A percentile compares a stretch with the other conserved stretches of the same genome.
These are phyloP conservation scores for Passiflora organensis DNA, from an alignment of 345 rosid genomes.

Conservation along the genomic window DNA sequence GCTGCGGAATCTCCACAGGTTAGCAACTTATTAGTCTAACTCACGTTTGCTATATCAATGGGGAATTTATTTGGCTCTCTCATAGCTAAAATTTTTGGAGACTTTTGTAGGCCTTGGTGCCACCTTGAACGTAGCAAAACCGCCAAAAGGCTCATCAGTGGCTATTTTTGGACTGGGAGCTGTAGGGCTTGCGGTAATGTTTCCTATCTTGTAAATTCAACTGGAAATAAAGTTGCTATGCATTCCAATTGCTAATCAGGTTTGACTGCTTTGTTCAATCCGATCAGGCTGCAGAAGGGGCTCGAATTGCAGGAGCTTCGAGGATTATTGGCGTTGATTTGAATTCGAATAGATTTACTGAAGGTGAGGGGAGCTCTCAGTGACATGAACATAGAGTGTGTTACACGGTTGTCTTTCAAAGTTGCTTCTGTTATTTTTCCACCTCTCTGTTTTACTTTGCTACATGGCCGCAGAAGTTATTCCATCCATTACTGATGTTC, in stretches of 20 bases:
- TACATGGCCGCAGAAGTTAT: not conserved
- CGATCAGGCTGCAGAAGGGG: slow-evolving; percentile 34
- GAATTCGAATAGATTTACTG: slow-evolving; percentile 25
- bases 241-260: too few species aligned
- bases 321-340: slow-evolving; percentile 41
- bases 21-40: not conserved
- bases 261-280: not conserved
- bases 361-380: slow-evolving; percentile 3
- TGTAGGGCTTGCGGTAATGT: slow-evolving; percentile 40
- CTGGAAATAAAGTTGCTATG: not conserved
- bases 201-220: not conserved
- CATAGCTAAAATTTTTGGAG: not conserved
- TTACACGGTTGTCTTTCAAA: not conserved
- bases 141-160: slow-evolving; percentile 28
- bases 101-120: slow-evolving; percentile 33
- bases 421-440: too few species aligned
- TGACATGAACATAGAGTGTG: too few species aligned
- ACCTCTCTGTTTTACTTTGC: not conserved
- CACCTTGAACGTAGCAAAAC: slow-evolving; percentile 38
- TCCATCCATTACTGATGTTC: not conserved
- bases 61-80: not conserved
- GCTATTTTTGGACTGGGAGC: slow-evolving; percentile 43
- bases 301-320: slow-evolving; percentile 34
- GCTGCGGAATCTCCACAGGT: slow-evolving; percentile 50
- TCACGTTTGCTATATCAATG: not conserved